Percentiles rank a stretch among this genome's conserved stretches.
phyloP scores from a whole-genome alignment of 495 filamentous ascomycete genomes.

The Chaetomium cochliodes region DNA sequence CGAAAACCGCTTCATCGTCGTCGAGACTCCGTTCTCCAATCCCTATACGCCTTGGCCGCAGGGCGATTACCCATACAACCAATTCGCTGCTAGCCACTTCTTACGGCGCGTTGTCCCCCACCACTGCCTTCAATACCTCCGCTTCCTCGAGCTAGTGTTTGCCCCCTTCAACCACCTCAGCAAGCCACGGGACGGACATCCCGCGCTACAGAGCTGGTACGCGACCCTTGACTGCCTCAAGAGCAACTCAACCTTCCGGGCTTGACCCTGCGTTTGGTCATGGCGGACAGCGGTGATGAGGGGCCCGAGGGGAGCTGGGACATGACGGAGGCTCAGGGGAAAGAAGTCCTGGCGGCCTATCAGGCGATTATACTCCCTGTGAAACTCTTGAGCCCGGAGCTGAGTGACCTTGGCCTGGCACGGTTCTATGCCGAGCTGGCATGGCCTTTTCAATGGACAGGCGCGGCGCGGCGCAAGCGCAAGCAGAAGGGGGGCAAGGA shows the following conservation, averaged over 20 bases:
- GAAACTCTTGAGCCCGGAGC: background rate
- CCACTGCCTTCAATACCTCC: background rate
- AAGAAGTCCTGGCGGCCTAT: conserved; percentile 3
- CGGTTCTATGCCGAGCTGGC: background rate
- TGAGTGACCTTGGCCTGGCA: background rate
- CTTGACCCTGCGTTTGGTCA: background rate
- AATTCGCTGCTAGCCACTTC: conserved; percentile 9
- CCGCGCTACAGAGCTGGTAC: conserved; percentile 3
- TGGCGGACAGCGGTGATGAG: background rate
- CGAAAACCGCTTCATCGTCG: background rate
- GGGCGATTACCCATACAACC: background rate
- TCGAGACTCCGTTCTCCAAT: background rate
- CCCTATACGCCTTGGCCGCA: background rate
- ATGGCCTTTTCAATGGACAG: conserved; percentile 2
- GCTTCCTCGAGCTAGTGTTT: conserved; percentile 12
- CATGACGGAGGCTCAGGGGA: background rate
- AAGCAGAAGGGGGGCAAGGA: background rate
- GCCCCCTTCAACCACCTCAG: background rate
- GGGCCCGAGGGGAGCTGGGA: background rate
- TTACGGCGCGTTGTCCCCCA: conserved; percentile 5
- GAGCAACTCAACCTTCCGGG: background rate
- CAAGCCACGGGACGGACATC: background rate
- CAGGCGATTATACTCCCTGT: background rate
- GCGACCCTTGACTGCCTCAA: background rate
- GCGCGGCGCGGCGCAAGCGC: too few relatives aligned